Conservation (phyloP, 208 protist genomes). For the Leishmania braziliensis region DNA sequence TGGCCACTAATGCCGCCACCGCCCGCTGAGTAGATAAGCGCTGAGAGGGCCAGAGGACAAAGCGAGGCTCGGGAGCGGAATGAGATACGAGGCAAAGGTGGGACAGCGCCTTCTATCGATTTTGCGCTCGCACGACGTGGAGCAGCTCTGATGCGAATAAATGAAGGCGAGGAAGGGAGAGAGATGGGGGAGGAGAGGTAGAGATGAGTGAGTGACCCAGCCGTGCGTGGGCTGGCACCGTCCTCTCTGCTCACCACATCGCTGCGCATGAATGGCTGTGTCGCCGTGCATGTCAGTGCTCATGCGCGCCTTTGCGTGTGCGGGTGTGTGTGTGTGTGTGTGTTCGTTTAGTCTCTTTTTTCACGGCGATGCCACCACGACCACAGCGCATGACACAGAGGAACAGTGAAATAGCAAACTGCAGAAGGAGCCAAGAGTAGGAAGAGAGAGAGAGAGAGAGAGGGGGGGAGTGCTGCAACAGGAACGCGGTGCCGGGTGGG, state of each 20-base stretch:
- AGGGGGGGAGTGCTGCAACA: not conserved
- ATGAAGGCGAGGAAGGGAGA: not conserved
- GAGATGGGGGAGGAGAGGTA: not conserved
- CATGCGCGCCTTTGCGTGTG: not conserved
- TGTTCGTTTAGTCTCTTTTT: not conserved
- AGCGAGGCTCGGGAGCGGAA: not conserved
- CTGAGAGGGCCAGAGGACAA: not conserved
- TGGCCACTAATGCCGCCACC: not conserved
- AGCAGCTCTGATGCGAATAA: not conserved
- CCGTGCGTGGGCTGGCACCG: not conserved
- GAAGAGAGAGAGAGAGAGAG: no score
- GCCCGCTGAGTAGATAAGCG: not conserved
- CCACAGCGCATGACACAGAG: not conserved
- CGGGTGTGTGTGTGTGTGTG: not conserved
- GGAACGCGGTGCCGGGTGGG: not conserved
- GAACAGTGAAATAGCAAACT: not conserved
- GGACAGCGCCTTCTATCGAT: not conserved
- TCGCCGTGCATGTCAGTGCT: not conserved
- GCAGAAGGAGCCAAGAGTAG: not conserved
- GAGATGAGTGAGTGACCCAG: not conserved
- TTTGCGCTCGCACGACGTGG: not conserved
- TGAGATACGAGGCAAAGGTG: slow-evolving; percentile 7
- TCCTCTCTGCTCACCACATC: not conserved
- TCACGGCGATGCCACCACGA: not conserved
- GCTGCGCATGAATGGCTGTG: not conserved